Conservation (phyloP, 371 early-diverging fungal species). For the Apophysomyces ossiformis region DNA sequence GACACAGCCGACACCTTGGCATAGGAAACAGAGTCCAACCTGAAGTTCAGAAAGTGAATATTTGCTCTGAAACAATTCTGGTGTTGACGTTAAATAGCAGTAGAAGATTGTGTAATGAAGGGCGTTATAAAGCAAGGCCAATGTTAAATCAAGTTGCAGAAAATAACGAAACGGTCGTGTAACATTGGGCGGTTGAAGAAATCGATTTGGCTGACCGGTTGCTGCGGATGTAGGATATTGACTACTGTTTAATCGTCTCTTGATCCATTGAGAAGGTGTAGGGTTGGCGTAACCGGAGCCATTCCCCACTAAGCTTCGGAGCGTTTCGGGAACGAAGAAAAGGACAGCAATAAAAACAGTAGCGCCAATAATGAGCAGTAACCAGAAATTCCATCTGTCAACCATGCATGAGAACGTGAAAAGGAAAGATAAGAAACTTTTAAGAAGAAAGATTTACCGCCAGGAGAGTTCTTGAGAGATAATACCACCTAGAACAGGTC, state of each 20-base stretch:
- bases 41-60: conserved; percentile 33
- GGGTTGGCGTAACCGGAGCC: conserved; percentile 38
- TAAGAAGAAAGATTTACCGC: conserved; percentile 4
- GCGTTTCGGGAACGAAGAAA: conserved; percentile 66
- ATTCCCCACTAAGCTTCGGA: conserved; percentile 52
- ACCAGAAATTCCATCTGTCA: conserved; percentile 55
- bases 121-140: conserved; percentile 26
- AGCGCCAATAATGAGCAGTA: conserved; percentile 54
- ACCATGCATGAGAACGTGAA: not conserved
- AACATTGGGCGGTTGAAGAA: not conserved
- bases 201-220: not conserved
- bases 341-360: conserved; percentile 47
- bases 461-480: conserved; percentile 20
- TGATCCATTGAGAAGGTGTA: conserved; percentile 28
- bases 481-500: conserved; percentile 50
- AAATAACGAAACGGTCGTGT: not conserved
- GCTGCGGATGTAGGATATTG: not conserved
- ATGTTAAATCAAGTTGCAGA: conserved; percentile 18
- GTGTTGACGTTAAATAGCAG: conserved; percentile 29
- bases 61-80: conserved; percentile 26
- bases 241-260: not conserved
- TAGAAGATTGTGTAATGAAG: conserved; percentile 25
- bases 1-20: conserved; percentile 35
- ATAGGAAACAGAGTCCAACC: conserved; percentile 42
- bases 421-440: not conserved